phyloP scores from a whole-genome alignment of 495 filamentous ascomycete genomes.

The Aspergillus incahuasiensis region DNA sequence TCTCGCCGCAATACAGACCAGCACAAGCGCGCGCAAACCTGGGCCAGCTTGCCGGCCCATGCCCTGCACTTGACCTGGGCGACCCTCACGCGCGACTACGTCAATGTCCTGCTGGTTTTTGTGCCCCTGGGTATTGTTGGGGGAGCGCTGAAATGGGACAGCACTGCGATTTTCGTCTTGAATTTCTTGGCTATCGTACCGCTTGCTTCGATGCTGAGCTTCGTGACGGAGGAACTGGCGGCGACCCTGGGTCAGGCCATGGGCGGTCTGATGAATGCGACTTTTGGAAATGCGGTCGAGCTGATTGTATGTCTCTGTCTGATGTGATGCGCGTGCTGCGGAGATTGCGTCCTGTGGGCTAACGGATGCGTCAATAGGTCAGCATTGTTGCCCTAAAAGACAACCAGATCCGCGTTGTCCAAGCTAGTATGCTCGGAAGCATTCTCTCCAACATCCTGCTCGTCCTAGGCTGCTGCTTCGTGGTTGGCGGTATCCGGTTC shows the following conservation, averaged over 20 bases:
- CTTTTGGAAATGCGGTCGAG: constrained; percentile 97
- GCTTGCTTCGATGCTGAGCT: constrained; percentile 84
- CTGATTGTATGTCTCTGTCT: constrained; percentile 67
- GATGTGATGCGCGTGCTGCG: background rate
- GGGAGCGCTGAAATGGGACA: constrained; percentile 65
- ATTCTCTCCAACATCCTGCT: constrained; percentile 94
- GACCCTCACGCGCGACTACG: constrained; percentile 62
- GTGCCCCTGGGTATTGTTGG: constrained; percentile 86
- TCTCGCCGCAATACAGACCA: constrained; percentile 24
- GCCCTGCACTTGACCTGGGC: constrained; percentile 47
- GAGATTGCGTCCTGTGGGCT: constrained; percentile 1
- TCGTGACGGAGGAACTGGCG: constrained; percentile 91
- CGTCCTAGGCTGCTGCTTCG: constrained; percentile 95
- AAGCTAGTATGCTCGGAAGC: constrained; percentile 95
- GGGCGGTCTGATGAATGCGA: constrained; percentile 91
- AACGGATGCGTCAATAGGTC: constrained; percentile 53
- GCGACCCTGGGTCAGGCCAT: constrained; percentile 81
- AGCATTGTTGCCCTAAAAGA: constrained; percentile 86
- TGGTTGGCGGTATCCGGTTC: constrained; percentile 69
- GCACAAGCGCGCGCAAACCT: constrained; percentile 35
- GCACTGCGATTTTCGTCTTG: constrained; percentile 73
- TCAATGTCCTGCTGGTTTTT: constrained; percentile 83
- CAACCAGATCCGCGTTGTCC: constrained; percentile 88
- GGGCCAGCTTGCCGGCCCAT: constrained; percentile 54
- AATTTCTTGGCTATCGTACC: constrained; percentile 98